A percentile compares a stretch with the other conserved stretches of the same genome.
Conservation (phyloP, 2,329 filamentous ascomycete species). For the Xylaria sp. region DNA sequence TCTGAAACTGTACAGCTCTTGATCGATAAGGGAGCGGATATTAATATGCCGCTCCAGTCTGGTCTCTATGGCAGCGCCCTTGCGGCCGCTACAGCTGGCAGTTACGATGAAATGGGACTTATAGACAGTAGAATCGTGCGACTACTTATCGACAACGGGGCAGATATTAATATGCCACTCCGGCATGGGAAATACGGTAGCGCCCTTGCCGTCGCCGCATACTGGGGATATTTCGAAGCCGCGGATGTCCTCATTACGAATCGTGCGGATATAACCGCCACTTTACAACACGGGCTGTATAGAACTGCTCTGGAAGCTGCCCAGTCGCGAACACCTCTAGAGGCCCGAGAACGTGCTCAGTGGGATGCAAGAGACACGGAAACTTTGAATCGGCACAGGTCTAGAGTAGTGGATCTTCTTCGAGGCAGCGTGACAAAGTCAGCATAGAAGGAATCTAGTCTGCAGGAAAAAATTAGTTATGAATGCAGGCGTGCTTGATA, state of each 20-base stretch:
- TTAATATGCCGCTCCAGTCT: constrained; percentile 8
- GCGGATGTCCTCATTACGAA: neutral
- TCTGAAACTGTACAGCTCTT: neutral
- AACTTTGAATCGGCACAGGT: neutral
- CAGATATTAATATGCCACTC: constrained; percentile 15
- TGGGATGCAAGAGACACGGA: neutral
- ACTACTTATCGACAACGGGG: constrained; percentile 8
- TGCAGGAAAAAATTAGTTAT: too few species aligned
- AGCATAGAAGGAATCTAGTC: neutral
- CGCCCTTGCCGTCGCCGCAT: constrained; percentile 14
- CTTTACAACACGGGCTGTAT: neutral
- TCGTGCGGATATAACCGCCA: neutral
- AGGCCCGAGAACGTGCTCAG: neutral
- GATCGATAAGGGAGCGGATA: too few species aligned
- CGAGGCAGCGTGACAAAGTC: neutral
- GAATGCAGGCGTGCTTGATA: too few species aligned
- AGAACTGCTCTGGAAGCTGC: constrained; percentile 7
- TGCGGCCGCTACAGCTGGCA: neutral
- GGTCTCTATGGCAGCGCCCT: constrained; percentile 13
- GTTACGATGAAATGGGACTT: neutral
- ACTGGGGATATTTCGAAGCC: too few species aligned
- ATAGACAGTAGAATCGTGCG: neutral
- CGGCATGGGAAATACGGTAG: neutral
- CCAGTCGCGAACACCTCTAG: neutral
- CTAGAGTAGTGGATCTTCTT: neutral